Base-by-base conservation (phyloP, 2,329 filamentous ascomycete species). In the Diaporthe citri region DNA sequence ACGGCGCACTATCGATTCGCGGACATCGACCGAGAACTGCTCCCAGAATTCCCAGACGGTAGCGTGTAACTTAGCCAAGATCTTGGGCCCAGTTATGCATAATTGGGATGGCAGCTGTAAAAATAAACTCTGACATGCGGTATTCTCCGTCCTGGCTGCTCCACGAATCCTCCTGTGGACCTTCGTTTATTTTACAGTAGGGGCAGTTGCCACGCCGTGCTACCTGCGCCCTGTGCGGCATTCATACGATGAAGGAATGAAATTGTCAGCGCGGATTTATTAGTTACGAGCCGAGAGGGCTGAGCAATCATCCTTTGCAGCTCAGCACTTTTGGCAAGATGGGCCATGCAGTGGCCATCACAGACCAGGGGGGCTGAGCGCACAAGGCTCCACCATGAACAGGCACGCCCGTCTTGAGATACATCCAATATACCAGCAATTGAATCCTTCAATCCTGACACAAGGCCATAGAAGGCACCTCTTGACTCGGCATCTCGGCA, bases 11-110 rank as follows among this genome's bases (percentile, higher is more conserved):
- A 20, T 31, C 43, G 31, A 39, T 67, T 17, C 31, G 10, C 62
- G 64, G 64, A 67, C 46, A 41, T 67, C 9, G 31, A 28, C 64
- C 64, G 64, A 67, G 64, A 22, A 67, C 22, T 34, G 25, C 31
- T 67, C 22, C 28, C 13, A 28, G 13, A 41, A 46, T 52, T 67
- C 46, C 64, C 46, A 52, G 46, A 51, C 31, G 8, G 31, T 52
- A 39, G 64, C 46, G 46, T 67, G 46, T 39, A 39, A 52, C 46
- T 52, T 3, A 25, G 64, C 31, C 64, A 52, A 52, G 64, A 52
- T 39, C 64, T 39, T 52, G 46, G 64, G 22, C 46, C 64, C 64
- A 52, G n/a, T 52, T 39, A 52, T 51, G 25, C 41, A 46, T 46
- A 64, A 46, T 25, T 51, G 13, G 7, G 43, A 39, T 51, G 46